Percentiles rank a stretch among this genome's conserved stretches.
These are phyloP conservation scores for Canavalia ensiformis DNA, from an alignment of 306 rosid genomes.

Conservation along the genomic window DNA sequence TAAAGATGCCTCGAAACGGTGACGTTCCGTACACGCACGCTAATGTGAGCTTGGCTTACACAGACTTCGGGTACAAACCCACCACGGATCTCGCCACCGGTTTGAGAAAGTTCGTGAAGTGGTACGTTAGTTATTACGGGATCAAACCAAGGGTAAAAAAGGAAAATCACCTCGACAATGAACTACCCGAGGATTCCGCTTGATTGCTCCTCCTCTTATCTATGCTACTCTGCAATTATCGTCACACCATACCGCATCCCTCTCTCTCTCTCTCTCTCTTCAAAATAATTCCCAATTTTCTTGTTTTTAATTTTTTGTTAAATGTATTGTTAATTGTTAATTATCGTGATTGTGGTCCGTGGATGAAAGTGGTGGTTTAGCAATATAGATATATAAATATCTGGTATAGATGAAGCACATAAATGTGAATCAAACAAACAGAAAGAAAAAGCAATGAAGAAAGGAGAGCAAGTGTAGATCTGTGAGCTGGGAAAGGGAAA, in stretches of 20 bases:
- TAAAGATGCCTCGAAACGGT: slow-evolving; percentile 89
- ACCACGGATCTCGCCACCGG: slow-evolving; percentile 79
- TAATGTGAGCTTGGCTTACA: slow-evolving; percentile 75
- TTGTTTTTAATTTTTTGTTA: slow-evolving; percentile 9
- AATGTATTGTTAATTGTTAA: slow-evolving; percentile 41
- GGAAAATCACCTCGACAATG: slow-evolving; percentile 49
- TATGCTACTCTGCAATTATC: too few relatives aligned
- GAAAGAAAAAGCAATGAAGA: slow-evolving; percentile 34
- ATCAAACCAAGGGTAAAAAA: slow-evolving; percentile 67
- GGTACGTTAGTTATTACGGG: slow-evolving; percentile 91
- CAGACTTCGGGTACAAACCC: slow-evolving; percentile 79
- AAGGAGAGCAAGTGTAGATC: slow-evolving; percentile 51
- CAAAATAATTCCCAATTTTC: background rate
- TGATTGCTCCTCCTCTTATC: slow-evolving; percentile 44
- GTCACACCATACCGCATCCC: slow-evolving; percentile 35
- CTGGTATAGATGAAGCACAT: slow-evolving; percentile 51
- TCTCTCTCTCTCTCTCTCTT: background rate
- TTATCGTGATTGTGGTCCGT: slow-evolving; percentile 30
- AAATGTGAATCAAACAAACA: slow-evolving; percentile 46
- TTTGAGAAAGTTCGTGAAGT: slow-evolving; percentile 83
- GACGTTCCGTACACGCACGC: slow-evolving; percentile 95
- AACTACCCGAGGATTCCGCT: slow-evolving; percentile 68
- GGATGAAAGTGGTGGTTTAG: slow-evolving; percentile 59
- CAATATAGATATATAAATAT: slow-evolving; percentile 53
- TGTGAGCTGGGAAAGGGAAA: slow-evolving; percentile 36